Base-by-base conservation (phyloP, 2,329 filamentous ascomycete genomes). In the Neurospora crassa region DNA sequence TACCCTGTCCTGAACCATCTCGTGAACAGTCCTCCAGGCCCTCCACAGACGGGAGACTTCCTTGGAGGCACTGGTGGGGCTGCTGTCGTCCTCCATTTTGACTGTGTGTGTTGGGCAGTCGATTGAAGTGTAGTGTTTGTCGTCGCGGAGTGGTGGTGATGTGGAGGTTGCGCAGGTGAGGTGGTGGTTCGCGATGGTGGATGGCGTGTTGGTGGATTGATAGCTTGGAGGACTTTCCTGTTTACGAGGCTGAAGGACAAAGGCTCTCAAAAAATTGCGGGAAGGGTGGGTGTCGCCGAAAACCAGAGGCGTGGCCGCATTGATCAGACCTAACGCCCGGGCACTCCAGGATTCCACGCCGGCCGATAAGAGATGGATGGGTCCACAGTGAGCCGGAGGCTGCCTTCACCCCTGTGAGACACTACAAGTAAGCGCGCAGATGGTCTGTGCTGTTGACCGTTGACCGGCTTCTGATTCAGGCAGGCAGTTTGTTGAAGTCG, bases 1-100 rank as follows among this genome's bases (percentile, higher is more conserved):
- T 88, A 97, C 94, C 81, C 95, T 85, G 81, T 98, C 96, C 73
- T 88, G 86, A 77, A 96, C 91, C 95, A 99, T 97, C 86, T 99
- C 93, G 82, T 97, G 93, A 68, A 94, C 90, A 10, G 96, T 99
- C 82, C 90, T 90, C 89, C 93, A 96, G 77, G 94, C 93, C 81
- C 95, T 92, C 95, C 96, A 99, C 76, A 97, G 89, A 79, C 92
- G 90, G 78, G 87, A 83, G 68, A 86, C 81, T 81, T 84, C 83
- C 80, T 84, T 85, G 74, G 82, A 78, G 73, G 81, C 80, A 29
- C 77, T 74, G 72, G 76, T 78, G 70, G 75, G 69, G 42, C 71
- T 75, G 43, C 76, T 69, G 16, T 85, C 81, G 71, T 85, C 84
- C 70, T 84, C 82, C 79, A 84, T 81, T 67, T 72, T 80, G 76